Evolutionary conservation across 805 yeast genomes (phyloP).

Genomic region (Yamadazyma phyllophila): DNA sequence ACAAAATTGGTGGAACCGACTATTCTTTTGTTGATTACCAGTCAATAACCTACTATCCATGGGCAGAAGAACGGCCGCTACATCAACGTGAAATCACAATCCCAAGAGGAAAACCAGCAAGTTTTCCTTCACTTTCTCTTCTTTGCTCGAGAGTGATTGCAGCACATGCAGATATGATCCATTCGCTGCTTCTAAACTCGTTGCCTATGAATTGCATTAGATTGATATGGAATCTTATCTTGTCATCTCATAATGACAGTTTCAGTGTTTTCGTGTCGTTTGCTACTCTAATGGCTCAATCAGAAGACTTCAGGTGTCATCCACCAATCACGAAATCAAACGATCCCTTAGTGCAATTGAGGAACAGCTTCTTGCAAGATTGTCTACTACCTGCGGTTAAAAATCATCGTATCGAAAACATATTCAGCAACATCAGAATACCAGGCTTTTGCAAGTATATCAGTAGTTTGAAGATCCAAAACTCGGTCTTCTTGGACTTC

Average conservation of each 20-base stretch:
- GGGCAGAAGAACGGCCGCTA: slow-evolving; percentile 14
- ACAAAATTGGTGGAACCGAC: slow-evolving; percentile 11
- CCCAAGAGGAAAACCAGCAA: slow-evolving; percentile 2
- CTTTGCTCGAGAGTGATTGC: slow-evolving; percentile 31
- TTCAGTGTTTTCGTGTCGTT: slow-evolving; percentile 28
- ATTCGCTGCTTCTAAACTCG: slow-evolving; percentile 17
- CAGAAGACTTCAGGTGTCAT: slow-evolving; percentile 25
- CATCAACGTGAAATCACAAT: background rate
- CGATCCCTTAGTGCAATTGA: background rate
- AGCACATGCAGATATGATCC: slow-evolving; percentile 22
- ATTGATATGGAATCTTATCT: slow-evolving; percentile 31
- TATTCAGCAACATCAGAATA: slow-evolving; percentile 29
- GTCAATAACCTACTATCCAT: slow-evolving; percentile 15
- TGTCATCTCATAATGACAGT: slow-evolving; percentile 27
- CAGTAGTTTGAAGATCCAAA: slow-evolving; percentile 16
- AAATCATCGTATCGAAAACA: slow-evolving; percentile 34
- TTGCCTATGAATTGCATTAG: slow-evolving; percentile 29
- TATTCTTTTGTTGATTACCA: slow-evolving; percentile 13
- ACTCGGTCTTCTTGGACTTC: slow-evolving; percentile 26
- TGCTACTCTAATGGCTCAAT: slow-evolving; percentile 18
- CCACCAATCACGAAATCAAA: slow-evolving; percentile 1
- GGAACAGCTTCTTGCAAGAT: background rate
- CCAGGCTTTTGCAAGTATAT: slow-evolving; percentile 20
- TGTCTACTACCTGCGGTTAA: slow-evolving; percentile 6
- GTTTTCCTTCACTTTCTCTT: slow-evolving; percentile 17